phyloP scores from a whole-genome alignment of 352 stramenopile genomes.

The Globisporangium parvum region DNA sequence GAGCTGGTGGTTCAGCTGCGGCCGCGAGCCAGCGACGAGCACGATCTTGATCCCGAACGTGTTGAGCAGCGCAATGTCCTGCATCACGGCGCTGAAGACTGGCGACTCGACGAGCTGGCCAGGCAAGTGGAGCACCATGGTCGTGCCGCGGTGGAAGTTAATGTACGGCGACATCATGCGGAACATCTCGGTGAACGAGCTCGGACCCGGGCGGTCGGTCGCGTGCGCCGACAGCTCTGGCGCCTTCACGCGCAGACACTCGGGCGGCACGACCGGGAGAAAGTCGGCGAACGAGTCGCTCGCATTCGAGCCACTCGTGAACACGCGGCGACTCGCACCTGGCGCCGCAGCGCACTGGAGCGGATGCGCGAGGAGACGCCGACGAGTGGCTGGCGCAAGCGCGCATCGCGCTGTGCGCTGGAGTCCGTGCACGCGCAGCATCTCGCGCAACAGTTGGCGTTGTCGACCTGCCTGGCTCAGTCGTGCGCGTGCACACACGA shows the following conservation, averaged over 20 bases:
- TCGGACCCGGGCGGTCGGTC: constrained; percentile 26
- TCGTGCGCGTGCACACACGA: no score
- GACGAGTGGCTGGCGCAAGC: constrained; percentile 7
- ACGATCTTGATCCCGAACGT: constrained; percentile 93
- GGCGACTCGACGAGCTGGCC: constrained; percentile 91
- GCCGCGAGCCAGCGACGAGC: constrained; percentile 93
- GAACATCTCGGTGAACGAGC: constrained; percentile 91
- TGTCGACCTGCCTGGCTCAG: no score
- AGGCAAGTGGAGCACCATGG: constrained; percentile 95
- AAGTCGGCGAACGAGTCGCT: constrained; percentile 41
- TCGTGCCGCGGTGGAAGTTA: constrained; percentile 93
- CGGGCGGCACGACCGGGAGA: constrained; percentile 62
- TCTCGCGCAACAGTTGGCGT: neutral
- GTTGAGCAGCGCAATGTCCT: constrained; percentile 95
- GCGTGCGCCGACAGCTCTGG: constrained; percentile 10
- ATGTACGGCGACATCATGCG: constrained; percentile 97
- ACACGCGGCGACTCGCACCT: neutral
- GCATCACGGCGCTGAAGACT: constrained; percentile 91
- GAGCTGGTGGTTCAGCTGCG: constrained; percentile 93
- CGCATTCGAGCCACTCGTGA: neutral
- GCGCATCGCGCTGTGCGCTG: constrained; percentile 2
- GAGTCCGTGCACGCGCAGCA: constrained; percentile 10
- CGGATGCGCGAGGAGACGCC: neutral
- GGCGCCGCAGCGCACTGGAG: neutral
- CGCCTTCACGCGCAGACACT: constrained; percentile 69